These are phyloP conservation scores for Fusarium sp. DNA, from an alignment of 2,329 filamentous ascomycete genomes.

Conservation along the genomic window DNA sequence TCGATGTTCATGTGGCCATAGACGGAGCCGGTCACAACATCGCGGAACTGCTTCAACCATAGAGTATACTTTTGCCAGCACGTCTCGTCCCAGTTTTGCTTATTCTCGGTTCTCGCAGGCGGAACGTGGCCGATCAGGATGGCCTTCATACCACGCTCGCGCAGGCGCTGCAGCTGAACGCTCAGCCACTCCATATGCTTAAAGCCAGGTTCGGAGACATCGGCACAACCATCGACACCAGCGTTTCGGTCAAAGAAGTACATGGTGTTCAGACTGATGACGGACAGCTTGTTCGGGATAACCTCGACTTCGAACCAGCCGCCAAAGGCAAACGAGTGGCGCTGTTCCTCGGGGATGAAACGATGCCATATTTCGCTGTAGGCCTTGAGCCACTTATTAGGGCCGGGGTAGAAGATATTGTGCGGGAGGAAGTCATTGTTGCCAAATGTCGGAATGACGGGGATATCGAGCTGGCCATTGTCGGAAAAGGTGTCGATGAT, in stretches of 20 bases:
- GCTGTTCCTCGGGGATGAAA: conserved; percentile 92
- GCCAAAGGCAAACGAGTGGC: conserved; percentile 87
- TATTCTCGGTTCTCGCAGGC: conserved; percentile 83
- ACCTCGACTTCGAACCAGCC: conserved; percentile 97
- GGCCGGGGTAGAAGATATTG: conserved; percentile 86
- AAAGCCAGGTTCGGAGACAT: conserved; percentile 83
- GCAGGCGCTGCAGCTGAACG: conserved; percentile 83
- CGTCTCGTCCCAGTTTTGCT: conserved; percentile 91
- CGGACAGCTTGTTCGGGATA: conserved; percentile 81
- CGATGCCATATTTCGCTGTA: conserved; percentile 81
- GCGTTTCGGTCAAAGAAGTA: conserved; percentile 96
- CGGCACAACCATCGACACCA: conserved; percentile 87
- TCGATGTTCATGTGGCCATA: conserved; percentile 99
- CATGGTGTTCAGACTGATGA: conserved; percentile 94
- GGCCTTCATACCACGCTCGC: conserved; percentile 86
- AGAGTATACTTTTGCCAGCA: conserved; percentile 98
- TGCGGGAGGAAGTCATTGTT: conserved; percentile 99
- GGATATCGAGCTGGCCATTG: conserved; percentile 68
- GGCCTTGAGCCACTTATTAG: conserved; percentile 82
- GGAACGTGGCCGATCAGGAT: conserved; percentile 95
- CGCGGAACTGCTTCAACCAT: conserved; percentile 89
- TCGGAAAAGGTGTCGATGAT: conserved; percentile 77
- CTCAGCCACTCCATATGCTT: conserved; percentile 97
- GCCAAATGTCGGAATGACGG: conserved; percentile 87
- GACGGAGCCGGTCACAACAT: conserved; percentile 79